A percentile compares a stretch with the other conserved stretches of the same genome.
Conservation (phyloP, 495 filamentous ascomycete genomes). For the Talaromyces liani region DNA sequence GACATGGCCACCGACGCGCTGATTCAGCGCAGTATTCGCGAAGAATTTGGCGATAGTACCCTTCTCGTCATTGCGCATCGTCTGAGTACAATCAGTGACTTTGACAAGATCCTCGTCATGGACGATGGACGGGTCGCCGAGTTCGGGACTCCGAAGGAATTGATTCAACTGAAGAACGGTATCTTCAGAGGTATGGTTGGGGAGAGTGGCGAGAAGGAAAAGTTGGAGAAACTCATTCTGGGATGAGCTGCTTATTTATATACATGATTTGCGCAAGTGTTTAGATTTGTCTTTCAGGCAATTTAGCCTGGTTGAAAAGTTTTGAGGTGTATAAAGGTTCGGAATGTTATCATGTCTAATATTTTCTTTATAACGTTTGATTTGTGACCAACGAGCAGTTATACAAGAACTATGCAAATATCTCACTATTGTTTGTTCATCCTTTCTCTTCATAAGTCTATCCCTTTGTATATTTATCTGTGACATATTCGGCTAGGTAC, state of each 20-base stretch:
- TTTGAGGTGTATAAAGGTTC: background rate
- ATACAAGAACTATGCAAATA: no score
- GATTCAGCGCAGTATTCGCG: conserved; percentile 75
- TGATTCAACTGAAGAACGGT: conserved; percentile 50
- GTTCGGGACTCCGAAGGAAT: conserved; percentile 60
- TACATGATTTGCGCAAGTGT: background rate
- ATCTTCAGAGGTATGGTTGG: conserved; percentile 68
- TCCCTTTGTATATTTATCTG: no score
- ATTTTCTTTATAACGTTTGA: background rate
- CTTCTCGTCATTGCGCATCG: conserved; percentile 85
- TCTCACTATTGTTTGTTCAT: no score
- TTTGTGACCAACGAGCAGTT: background rate
- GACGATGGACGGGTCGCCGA: conserved; percentile 68
- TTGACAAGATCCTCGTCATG: conserved; percentile 77
- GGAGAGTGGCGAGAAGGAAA: conserved; percentile 37
- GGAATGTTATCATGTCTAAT: background rate
- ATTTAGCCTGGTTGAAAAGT: background rate
- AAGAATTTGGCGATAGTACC: conserved; percentile 71
- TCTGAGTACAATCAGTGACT: conserved; percentile 78
- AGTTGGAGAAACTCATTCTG: conserved; percentile 2
- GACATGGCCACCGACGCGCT: conserved; percentile 80
- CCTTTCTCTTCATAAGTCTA: no score
- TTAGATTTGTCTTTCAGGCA: background rate
- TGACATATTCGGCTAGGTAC: no score
- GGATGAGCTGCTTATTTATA: background rate